Evolutionary conservation across 2,329 filamentous ascomycete genomes (phyloP).

Genomic region (Diaporthe sp.): DNA sequence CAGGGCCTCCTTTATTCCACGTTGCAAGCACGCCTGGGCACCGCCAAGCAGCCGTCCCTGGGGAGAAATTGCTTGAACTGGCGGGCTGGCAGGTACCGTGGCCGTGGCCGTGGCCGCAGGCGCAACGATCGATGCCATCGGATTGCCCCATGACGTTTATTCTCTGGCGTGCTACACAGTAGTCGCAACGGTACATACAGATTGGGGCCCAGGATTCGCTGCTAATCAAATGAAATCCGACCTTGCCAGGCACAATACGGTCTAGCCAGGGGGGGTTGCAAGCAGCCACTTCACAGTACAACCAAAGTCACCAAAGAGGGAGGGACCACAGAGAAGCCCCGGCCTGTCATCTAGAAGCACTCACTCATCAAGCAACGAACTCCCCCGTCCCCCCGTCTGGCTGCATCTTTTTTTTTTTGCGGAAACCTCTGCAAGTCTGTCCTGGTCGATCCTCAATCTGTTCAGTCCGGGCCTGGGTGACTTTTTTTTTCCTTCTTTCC

Average conservation of each 20-base stretch:
- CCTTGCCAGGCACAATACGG: constrained; percentile 26
- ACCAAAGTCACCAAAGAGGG: neutral
- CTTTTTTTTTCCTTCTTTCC: neutral
- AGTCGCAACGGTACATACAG: neutral
- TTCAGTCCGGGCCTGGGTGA: neutral
- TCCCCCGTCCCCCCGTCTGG: constrained; percentile 26
- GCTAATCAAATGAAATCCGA: constrained; percentile 29
- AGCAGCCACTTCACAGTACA: constrained; percentile 1
- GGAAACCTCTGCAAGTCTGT: constrained; percentile 21
- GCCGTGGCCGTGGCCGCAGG: neutral
- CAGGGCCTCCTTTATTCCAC: constrained; percentile 24
- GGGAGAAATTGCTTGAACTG: constrained; percentile 26
- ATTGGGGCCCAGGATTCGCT: constrained; percentile 15
- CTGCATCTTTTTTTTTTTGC: constrained; percentile 27
- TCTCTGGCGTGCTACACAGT: neutral
- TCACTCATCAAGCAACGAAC: constrained; percentile 20
- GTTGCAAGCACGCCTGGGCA: constrained; percentile 18
- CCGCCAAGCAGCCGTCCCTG: constrained; percentile 13
- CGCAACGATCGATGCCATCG: constrained; percentile 3
- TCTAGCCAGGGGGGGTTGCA: constrained; percentile 19
- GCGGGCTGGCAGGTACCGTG: neutral
- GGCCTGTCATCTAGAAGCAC: constrained; percentile 20
- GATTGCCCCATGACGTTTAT: constrained; percentile 7
- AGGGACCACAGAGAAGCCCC: constrained; percentile 7
- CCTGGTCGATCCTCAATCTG: constrained; percentile 22